phyloP scores from a whole-genome alignment of 768 basidiomycete genomes.

The Lactarius tabidus region DNA sequence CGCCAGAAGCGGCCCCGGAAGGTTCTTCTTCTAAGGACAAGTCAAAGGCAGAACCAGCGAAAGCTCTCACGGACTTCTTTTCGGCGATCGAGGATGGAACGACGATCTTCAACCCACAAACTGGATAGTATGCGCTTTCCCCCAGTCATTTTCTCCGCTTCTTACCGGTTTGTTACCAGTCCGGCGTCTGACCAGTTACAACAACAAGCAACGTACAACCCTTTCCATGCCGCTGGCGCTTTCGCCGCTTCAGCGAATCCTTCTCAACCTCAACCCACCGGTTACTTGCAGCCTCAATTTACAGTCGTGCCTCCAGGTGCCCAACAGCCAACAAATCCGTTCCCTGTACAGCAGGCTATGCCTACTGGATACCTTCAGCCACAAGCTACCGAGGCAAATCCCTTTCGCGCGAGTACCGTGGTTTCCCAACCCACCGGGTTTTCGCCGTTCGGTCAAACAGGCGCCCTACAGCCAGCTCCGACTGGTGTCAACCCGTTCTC shows the following conservation, averaged over 20 bases:
- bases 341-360: slow-evolving; percentile 53
- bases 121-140: slow-evolving; percentile 44
- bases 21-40: slow-evolving; percentile 30
- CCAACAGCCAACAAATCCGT: slow-evolving; percentile 28
- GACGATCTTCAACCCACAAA: slow-evolving; percentile 63
- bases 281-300: slow-evolving; percentile 39
- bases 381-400: slow-evolving; percentile 53
- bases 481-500: slow-evolving; percentile 22
- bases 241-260: slow-evolving; percentile 49
- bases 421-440: slow-evolving; percentile 24
- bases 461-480: slow-evolving; percentile 10
- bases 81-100: slow-evolving; percentile 76
- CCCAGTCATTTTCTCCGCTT: neutral
- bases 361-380: slow-evolving; percentile 46
- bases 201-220: slow-evolving; percentile 63
- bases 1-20: slow-evolving; percentile 29
- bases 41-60: slow-evolving; percentile 38
- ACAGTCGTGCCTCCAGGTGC: slow-evolving; percentile 19
- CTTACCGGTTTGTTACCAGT: slow-evolving; percentile 33
- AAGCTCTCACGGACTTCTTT: slow-evolving; percentile 80
- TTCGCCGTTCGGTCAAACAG: slow-evolving; percentile 20
- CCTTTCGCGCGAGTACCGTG: slow-evolving; percentile 74
- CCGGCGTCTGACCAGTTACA: slow-evolving; percentile 49
- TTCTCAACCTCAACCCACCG: slow-evolving; percentile 46
- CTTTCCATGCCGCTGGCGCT: slow-evolving; percentile 64